Percentiles rank a stretch among this genome's conserved stretches.
Evolutionary conservation across 2,329 filamentous ascomycete genomes (phyloP).

Genomic region (Venturia asperata): DNA sequence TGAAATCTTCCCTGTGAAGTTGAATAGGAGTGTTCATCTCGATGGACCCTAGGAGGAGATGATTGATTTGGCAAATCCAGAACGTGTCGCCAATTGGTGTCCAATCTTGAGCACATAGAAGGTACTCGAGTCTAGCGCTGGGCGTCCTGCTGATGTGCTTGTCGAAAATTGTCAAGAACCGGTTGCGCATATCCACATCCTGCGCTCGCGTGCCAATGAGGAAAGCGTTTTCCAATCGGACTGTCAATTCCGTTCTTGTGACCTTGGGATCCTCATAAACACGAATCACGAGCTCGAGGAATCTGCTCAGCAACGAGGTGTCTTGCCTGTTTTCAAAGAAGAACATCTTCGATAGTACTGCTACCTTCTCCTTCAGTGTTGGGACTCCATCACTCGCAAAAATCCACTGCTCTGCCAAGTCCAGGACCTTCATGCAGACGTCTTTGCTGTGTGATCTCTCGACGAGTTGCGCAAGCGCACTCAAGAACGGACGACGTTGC

Average conservation of each 20-base stretch:
- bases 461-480: constrained; percentile 86
- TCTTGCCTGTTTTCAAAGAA: constrained; percentile 84
- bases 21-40: constrained; percentile 76
- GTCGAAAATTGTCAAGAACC: constrained; percentile 95
- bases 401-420: constrained; percentile 93
- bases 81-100: constrained; percentile 90
- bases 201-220: constrained; percentile 87
- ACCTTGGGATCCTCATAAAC: constrained; percentile 99
- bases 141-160: constrained; percentile 89
- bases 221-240: constrained; percentile 96
- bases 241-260: constrained; percentile 87
- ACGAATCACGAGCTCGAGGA: constrained; percentile 89
- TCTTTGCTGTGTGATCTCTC: constrained; percentile 85
- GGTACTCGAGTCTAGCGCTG: constrained; percentile 79
- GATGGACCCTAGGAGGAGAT: constrained; percentile 82
- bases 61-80: constrained; percentile 92
- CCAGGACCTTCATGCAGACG: constrained; percentile 85
- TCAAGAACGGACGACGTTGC: constrained; percentile 85
- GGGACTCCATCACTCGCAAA: constrained; percentile 95
- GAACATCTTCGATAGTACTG: constrained; percentile 98
- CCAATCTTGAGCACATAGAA: constrained; percentile 92
- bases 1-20: constrained; percentile 78
- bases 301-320: constrained; percentile 79
- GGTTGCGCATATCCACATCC: constrained; percentile 93
- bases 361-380: constrained; percentile 97